Evolutionary conservation across 225 moss, liverwort and hornwort genomes (phyloP).

Genomic region (Straminergon stramineum): DNA sequence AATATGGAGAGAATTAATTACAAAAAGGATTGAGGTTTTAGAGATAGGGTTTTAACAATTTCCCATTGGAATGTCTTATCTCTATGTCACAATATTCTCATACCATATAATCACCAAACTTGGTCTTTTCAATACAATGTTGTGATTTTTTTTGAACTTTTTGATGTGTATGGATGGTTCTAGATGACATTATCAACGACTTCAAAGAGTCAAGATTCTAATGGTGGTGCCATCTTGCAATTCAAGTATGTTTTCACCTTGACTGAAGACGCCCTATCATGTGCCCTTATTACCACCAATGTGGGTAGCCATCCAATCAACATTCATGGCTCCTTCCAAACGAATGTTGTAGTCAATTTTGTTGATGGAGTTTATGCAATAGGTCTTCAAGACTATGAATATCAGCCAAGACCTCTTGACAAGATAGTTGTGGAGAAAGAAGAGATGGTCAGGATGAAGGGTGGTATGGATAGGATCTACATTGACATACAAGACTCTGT

Average conservation of each 20-base stretch:
- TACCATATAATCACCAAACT: neutral
- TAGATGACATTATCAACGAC: slow-evolving; percentile 44
- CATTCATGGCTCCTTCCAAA: slow-evolving; percentile 51
- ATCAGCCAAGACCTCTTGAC: neutral
- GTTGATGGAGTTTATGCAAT: slow-evolving; percentile 41
- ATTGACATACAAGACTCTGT: slow-evolving; percentile 28
- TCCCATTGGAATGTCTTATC: neutral
- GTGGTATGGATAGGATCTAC: slow-evolving; percentile 53
- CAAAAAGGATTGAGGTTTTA: neutral
- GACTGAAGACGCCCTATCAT: slow-evolving; percentile 26
- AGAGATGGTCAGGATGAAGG: slow-evolving; percentile 38
- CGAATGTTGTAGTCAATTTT: slow-evolving; percentile 51
- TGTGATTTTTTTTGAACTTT: neutral
- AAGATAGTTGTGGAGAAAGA: slow-evolving; percentile 31
- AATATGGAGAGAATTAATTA: neutral
- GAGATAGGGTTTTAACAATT: neutral
- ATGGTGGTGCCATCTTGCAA: slow-evolving; percentile 7
- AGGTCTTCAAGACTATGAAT: slow-evolving; percentile 49
- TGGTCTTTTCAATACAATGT: neutral
- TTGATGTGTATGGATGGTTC: neutral
- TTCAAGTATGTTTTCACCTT: slow-evolving; percentile 76
- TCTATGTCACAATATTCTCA: neutral
- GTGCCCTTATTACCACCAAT: slow-evolving; percentile 63
- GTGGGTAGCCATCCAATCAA: slow-evolving; percentile 26
- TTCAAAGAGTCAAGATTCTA: neutral